Evolutionary conservation across 73 alveolate genomes (phyloP).

Genomic region (Paraurostyla sp.): DNA sequence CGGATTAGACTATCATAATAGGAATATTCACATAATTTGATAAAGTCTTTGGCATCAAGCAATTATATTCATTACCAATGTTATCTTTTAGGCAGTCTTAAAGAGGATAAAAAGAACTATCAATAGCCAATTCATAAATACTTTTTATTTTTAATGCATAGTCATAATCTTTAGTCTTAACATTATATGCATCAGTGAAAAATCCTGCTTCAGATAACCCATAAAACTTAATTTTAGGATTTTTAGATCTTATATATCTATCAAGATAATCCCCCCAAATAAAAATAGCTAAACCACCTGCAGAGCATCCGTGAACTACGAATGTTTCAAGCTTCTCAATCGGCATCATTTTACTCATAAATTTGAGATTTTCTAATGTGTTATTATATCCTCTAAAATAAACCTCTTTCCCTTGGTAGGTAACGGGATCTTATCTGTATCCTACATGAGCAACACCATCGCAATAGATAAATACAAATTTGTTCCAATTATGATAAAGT

Average conservation of each 20-base stretch:
- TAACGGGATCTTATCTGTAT: neutral
- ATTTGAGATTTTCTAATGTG: neutral
- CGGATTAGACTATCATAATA: neutral
- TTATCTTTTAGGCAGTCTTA: neutral
- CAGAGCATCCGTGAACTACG: too few species aligned
- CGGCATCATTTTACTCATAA: too few species aligned
- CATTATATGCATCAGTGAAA: neutral
- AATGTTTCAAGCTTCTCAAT: too few species aligned
- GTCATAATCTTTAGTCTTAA: conserved; percentile 6
- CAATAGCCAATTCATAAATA: neutral
- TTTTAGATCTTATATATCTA: neutral
- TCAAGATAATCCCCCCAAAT: conserved; percentile 2
- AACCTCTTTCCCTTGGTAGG: neutral
- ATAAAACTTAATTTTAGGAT: neutral
- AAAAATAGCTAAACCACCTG: conserved; percentile 7
- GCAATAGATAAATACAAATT: too few species aligned
- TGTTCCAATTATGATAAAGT: neutral
- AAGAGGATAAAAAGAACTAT: neutral
- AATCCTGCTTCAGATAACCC: conserved; percentile 25
- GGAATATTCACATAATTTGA: neutral
- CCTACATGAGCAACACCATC: too few species aligned
- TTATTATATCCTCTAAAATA: neutral
- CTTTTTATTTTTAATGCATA: neutral
- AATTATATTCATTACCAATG: neutral
- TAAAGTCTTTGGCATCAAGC: neutral